Evolutionary conservation across 768 basidiomycete genomes (phyloP), one percentile per base, ranked within the genome.

Genomic region (Boletellus emodensis): DNA sequence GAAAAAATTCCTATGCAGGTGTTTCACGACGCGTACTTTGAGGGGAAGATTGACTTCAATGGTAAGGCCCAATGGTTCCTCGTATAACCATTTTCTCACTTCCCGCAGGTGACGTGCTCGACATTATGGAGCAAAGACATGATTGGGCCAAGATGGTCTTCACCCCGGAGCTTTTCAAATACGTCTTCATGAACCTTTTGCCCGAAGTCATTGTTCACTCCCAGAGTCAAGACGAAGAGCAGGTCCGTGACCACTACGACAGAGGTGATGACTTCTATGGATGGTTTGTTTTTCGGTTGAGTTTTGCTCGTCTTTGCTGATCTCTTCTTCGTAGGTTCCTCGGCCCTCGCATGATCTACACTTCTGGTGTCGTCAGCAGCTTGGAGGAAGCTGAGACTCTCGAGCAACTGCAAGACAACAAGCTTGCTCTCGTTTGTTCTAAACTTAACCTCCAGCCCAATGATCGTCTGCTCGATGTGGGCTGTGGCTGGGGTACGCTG

Each of bases 21-120:
- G 58, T 95, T 96, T 78, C 87, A 98, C 65, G 96, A 99, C 75
- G 90, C 92, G 55, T 98, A 87, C 73, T 97, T 99, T 67, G 93
- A 94, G 44, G 86, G 86, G 43, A 97, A 97, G 73, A 82, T 94
- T 53, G 94, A 97, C 49, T 89, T 99, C 68, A 99, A 97, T 44
- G 94, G 95, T 89, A 39, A 36, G 78, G 68, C 43, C 39, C 6
- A 0, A 6, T 1, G 46, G 33, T 6, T 15, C 14, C 22, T 2
- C 49, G 22, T 34, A 17, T 35, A 9, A 14, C 40, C 18, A 15
- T 20, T 22, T 6, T 2, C 40, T 53, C 33, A 54, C 34, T 39
- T 2, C 43, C 22, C 17, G 15, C 53, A 95, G 94, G 90, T 52
- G 96, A 99, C 65, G 85, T 97, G 37, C 76, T 99, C 55, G 94